Conservation (phyloP, 441 rosid genomes). For the Adansonia grandidieri region DNA sequence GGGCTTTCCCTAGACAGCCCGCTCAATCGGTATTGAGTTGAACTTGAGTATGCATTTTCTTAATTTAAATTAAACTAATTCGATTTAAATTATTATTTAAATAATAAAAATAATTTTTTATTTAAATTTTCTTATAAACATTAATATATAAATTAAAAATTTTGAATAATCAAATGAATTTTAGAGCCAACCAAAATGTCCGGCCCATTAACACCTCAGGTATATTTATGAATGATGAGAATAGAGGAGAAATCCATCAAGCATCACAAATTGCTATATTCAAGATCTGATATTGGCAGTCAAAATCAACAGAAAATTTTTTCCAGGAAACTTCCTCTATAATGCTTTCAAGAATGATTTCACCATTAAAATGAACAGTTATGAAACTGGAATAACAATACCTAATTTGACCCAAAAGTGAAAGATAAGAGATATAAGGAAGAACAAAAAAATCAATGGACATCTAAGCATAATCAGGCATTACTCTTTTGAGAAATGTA, state of each 20-base stretch:
- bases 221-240: too few relatives aligned
- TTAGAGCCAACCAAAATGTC: too few relatives aligned
- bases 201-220: too few relatives aligned
- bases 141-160: too few relatives aligned
- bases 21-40: too few relatives aligned
- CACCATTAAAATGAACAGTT: constrained; percentile 6
- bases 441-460: constrained; percentile 19
- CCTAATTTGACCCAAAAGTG: constrained; percentile 29
- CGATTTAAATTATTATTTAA: too few relatives aligned
- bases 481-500: constrained; percentile 69
- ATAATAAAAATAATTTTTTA: too few relatives aligned
- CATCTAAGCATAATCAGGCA: constrained; percentile 72
- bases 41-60: too few relatives aligned
- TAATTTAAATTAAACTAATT: too few relatives aligned
- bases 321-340: constrained; percentile 1
- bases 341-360: constrained; percentile 11
- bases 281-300: neutral
- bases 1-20: too few relatives aligned
- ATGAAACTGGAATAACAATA: constrained; percentile 26
- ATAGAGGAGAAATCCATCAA: neutral
- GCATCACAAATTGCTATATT: neutral
- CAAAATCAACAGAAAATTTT: neutral
- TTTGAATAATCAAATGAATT: too few relatives aligned
- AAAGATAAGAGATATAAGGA: constrained; percentile 6
- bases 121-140: too few relatives aligned